These are phyloP conservation scores for Bolboschoenus planiculmis DNA, from an alignment of 176 grass and related monocot species.

Conservation along the genomic window DNA sequence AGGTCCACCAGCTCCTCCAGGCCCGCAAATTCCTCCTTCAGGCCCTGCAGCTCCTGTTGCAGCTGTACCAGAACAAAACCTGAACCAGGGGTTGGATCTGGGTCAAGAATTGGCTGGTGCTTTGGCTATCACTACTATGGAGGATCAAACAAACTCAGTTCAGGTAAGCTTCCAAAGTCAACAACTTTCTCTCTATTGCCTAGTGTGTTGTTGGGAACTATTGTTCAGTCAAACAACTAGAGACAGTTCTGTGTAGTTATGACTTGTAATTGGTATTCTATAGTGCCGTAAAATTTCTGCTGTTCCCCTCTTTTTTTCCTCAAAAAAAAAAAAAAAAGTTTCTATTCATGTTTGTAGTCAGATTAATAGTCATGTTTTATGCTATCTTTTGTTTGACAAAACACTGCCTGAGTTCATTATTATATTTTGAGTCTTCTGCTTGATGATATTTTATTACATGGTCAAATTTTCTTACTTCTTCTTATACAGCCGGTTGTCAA, in stretches of 20 bases:
- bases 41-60: slow-evolving; percentile 12
- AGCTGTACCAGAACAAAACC: slow-evolving; percentile 38
- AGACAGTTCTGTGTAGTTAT: neutral
- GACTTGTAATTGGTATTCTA: neutral
- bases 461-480: neutral
- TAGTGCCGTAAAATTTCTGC: neutral
- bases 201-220: neutral
- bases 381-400: slow-evolving; percentile 20
- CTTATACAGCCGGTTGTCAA: slow-evolving; percentile 66
- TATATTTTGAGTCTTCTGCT: neutral
- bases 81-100: slow-evolving; percentile 42
- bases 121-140: slow-evolving; percentile 80
- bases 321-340: neutral
- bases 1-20: slow-evolving; percentile 43
- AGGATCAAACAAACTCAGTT: slow-evolving; percentile 67
- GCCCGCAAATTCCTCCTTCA: neutral
- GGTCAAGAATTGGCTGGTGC: slow-evolving; percentile 54
- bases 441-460: neutral
- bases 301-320: neutral
- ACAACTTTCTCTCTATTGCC: neutral
- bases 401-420: neutral
- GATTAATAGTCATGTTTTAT: neutral
- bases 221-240: neutral
- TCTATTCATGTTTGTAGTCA: neutral
- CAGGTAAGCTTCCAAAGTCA: slow-evolving; percentile 46